phyloP scores from a whole-genome alignment of 2,329 filamentous ascomycete genomes.

The Aspergillus sp. region DNA sequence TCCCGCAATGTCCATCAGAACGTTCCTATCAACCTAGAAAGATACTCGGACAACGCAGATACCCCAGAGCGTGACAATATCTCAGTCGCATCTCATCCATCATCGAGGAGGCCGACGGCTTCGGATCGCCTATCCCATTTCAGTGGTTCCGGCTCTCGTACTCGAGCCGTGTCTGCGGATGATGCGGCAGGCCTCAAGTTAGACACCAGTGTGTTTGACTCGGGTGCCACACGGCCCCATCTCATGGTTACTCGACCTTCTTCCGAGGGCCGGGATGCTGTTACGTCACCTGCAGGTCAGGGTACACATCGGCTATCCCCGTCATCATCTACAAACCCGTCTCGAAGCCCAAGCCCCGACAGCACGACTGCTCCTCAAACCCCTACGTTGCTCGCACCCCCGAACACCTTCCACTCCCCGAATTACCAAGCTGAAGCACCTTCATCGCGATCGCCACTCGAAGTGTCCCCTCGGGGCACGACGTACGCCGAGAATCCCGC shows the following conservation, averaged over 20 bases:
- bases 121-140: constrained; percentile 25
- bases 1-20: constrained; percentile 70
- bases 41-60: constrained; percentile 65
- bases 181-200: constrained; percentile 51
- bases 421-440: constrained; percentile 31
- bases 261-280: constrained; percentile 18
- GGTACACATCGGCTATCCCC: constrained; percentile 32
- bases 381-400: constrained; percentile 45
- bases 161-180: constrained; percentile 60
- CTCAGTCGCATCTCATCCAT: constrained; percentile 49
- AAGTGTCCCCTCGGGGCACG: constrained; percentile 31
- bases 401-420: constrained; percentile 37
- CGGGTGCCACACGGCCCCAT: constrained; percentile 21
- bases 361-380: constrained; percentile 25
- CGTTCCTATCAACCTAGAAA: constrained; percentile 65
- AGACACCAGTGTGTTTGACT: constrained; percentile 37
- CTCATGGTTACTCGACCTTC: constrained; percentile 43
- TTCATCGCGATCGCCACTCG: constrained; percentile 22
- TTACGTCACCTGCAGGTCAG: constrained; percentile 16
- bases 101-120: constrained; percentile 23
- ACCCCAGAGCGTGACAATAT: constrained; percentile 48
- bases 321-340: constrained; percentile 27
- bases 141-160: constrained; percentile 28
- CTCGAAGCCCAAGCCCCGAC: constrained; percentile 33
- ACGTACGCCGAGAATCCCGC: constrained; percentile 11